Percentiles rank a stretch among this genome's conserved stretches.
These are phyloP conservation scores for Penicillium cinerascens DNA, from an alignment of 495 filamentous ascomycete species.

Conservation along the genomic window DNA sequence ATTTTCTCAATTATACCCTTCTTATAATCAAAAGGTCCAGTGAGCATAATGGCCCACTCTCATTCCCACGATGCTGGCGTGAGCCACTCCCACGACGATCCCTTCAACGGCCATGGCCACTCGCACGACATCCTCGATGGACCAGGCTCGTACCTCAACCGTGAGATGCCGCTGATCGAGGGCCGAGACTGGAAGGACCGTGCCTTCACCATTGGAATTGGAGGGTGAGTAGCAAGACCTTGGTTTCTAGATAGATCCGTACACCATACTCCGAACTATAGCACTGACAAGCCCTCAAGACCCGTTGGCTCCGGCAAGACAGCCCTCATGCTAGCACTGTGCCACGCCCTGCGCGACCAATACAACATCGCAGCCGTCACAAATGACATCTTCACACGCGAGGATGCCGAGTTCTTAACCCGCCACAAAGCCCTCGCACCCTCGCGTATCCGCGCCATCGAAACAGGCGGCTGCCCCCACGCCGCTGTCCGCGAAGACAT, in stretches of 20 bases:
- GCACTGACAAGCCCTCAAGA: slow-evolving; percentile 41
- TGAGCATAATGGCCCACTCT: slow-evolving; percentile 37
- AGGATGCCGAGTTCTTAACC: slow-evolving; percentile 96
- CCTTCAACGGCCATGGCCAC: slow-evolving; percentile 83
- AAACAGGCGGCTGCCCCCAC: slow-evolving; percentile 96
- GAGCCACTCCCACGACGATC: slow-evolving; percentile 60
- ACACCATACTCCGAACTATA: not conserved
- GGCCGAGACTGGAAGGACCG: slow-evolving; percentile 85
- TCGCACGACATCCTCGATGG: slow-evolving; percentile 94
- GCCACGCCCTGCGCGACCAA: slow-evolving; percentile 66
- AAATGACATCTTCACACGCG: slow-evolving; percentile 98
- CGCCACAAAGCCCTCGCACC: slow-evolving; percentile 78
- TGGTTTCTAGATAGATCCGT: not conserved
- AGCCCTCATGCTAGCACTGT: slow-evolving; percentile 89
- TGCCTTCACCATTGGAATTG: slow-evolving; percentile 93
- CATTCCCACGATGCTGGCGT: slow-evolving; percentile 56
- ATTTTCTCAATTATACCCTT: not conserved
- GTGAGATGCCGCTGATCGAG: slow-evolving; percentile 91
- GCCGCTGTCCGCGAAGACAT: slow-evolving; percentile 98
- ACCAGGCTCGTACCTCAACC: slow-evolving; percentile 80
- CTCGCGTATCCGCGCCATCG: slow-evolving; percentile 84
- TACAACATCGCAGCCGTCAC: slow-evolving; percentile 93
- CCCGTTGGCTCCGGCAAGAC: slow-evolving; percentile 98
- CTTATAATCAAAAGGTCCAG: not conserved
- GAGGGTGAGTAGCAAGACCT: slow-evolving; percentile 64